Evolutionary conservation across 495 filamentous ascomycete genomes (phyloP), one percentile per base, ranked within the genome.

Genomic region (Penicillium mononematosum): DNA sequence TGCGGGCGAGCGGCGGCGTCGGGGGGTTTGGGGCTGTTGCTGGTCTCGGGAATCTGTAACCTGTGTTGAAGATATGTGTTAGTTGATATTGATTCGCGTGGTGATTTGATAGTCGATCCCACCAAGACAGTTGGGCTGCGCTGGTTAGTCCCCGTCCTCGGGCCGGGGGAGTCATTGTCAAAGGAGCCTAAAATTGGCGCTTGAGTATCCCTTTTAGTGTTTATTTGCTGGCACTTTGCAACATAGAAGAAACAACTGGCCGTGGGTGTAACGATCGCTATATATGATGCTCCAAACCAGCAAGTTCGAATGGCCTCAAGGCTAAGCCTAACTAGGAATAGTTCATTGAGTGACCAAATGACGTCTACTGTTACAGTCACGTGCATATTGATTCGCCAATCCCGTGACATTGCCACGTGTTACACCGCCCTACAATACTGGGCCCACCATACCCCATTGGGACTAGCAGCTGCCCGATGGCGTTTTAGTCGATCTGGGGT

Each of bases 41-140:
- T 76, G 75, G 56, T 87, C 82, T 47, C 83, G 80, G 22, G 83
- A 75, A 58, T 87, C 84, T 6, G 84, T 85, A 45, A 85, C 83
- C 83, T 85, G 58, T 46, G 49, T 16, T 50, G 48, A 43, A 16
- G 29, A 42, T 36, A 19, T 50, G 31, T 44, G 27, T 67, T 58
- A 65, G 60, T 19, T 55, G 27, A 38, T 11, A 22, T 48, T 53
- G 14, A 5, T 24, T 16, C 3, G 16, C 12, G 38, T 19, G 12
- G 16, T 32, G 29, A 24, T 17, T 44, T 31, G 50, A 32, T 19
- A 12, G 53, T 12, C 9, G 17, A 24, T 61, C 74, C 43, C 70
- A 85, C 81, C 64, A 85, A 66, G 42, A 84, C 80, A 53, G 81
- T 78, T 45, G 82, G 82, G 50, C 78, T 81, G 50, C 81, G 71